Evolutionary conservation across 768 basidiomycete species (phyloP).

Genomic region (Dentipellis fragilis): DNA sequence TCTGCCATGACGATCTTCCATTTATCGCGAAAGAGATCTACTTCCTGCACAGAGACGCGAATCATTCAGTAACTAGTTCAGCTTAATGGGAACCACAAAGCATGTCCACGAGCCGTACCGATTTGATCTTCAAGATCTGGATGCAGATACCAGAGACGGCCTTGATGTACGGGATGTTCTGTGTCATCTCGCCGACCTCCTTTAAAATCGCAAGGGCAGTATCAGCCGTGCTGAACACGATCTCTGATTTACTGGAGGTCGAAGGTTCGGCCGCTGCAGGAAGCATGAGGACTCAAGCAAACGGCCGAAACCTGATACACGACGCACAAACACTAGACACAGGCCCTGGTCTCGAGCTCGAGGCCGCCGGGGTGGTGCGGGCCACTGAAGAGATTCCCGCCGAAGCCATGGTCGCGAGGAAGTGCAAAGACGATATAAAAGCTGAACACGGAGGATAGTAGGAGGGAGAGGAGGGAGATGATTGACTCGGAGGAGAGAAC

Average conservation of each 20-base stretch:
- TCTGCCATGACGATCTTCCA: not conserved
- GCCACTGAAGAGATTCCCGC: too few relatives aligned
- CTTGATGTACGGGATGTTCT: slow-evolving; percentile 5
- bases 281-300: too few relatives aligned
- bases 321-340: too few relatives aligned
- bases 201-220: slow-evolving; percentile 1
- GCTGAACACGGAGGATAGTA: too few relatives aligned
- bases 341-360: too few relatives aligned
- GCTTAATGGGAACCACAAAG: not conserved
- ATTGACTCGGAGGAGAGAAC: too few relatives aligned
- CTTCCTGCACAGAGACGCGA: not conserved
- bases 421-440: too few relatives aligned
- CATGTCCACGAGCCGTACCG: slow-evolving; percentile 3
- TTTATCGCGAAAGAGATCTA: slow-evolving; percentile 1
- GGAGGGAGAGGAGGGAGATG: too few relatives aligned
- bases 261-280: too few relatives aligned
- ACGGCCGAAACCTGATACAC: too few relatives aligned
- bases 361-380: too few relatives aligned
- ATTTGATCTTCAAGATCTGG: slow-evolving; percentile 7
- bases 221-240: not conserved
- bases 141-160: not conserved
- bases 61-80: not conserved
- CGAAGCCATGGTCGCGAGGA: too few relatives aligned
- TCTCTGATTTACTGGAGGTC: not conserved
- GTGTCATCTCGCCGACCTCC: slow-evolving; percentile 2